Evolutionary conservation across 371 early-diverging fungal genomes (phyloP).

Genomic region (Nosema granulosis): DNA sequence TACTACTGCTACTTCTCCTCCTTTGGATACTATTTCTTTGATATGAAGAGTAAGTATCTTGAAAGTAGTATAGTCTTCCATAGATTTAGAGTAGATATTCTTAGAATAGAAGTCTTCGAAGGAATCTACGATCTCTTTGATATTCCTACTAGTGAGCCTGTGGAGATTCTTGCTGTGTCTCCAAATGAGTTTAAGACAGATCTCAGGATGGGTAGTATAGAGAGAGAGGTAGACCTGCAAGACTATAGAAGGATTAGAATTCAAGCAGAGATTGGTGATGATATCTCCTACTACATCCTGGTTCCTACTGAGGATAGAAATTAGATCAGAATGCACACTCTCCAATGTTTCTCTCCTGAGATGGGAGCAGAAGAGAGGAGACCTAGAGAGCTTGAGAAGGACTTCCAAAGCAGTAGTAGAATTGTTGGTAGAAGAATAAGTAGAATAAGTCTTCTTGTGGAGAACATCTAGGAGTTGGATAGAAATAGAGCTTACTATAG

Average conservation of each 20-base stretch:
- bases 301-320: constrained; percentile 36
- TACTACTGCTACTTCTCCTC: too few relatives aligned
- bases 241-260: constrained; percentile 23
- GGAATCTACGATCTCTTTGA: constrained; percentile 33
- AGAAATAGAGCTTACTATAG: constrained; percentile 44
- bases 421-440: too few relatives aligned
- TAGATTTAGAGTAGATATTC: constrained; percentile 28
- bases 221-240: constrained; percentile 48
- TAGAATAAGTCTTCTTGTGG: neutral
- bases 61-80: constrained; percentile 41
- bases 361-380: constrained; percentile 24
- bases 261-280: constrained; percentile 54
- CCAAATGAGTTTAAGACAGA: constrained; percentile 65
- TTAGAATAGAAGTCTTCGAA: constrained; percentile 56
- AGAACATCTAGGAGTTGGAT: constrained; percentile 49
- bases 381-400: constrained; percentile 43
- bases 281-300: constrained; percentile 46
- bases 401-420: constrained; percentile 17
- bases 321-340: constrained; percentile 31
- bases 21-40: constrained; percentile 55
- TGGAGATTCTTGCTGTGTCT: constrained; percentile 61
- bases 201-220: constrained; percentile 43
- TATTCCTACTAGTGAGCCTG: constrained; percentile 32
- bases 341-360: constrained; percentile 50
- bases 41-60: constrained; percentile 60